A percentile compares a stretch with the other conserved stretches of the same genome.
These are phyloP conservation scores for Fraxinus paxiana DNA, from an alignment of 305 asterid genomes.

Conservation along the genomic window DNA sequence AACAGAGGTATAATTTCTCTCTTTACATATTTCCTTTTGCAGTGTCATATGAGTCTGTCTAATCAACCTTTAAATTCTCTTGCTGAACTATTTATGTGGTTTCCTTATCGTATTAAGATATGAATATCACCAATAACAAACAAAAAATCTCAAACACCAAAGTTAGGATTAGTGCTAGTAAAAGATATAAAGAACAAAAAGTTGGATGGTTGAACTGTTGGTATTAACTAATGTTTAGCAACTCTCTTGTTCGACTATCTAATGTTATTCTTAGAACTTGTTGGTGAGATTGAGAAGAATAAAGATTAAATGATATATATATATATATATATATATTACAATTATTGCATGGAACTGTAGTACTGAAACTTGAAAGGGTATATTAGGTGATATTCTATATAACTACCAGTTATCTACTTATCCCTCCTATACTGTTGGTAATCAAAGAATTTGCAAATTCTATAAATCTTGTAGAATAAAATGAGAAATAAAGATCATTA, in stretches of 20 bases:
- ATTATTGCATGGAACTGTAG: background rate
- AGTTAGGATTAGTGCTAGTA: no score
- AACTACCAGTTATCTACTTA: background rate
- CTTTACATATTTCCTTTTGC: background rate
- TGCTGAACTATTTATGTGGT: background rate
- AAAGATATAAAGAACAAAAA: background rate
- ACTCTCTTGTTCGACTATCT: background rate
- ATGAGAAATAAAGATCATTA: background rate
- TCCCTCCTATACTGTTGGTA: background rate
- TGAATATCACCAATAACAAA: background rate
- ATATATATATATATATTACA: background rate
- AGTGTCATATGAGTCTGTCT: background rate
- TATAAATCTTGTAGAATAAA: background rate
- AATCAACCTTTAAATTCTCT: background rate
- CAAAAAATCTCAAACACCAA: background rate
- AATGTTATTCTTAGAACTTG: background rate
- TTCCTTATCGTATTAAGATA: background rate
- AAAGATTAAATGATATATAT: no score
- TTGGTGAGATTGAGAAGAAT: background rate
- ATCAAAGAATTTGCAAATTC: background rate
- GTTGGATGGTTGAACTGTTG: background rate
- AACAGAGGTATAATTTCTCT: conserved; percentile 39
- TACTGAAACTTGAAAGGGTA: background rate
- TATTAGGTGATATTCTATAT: background rate
- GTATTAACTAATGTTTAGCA: background rate